These are phyloP conservation scores for Xylaria multiplex DNA, from an alignment of 2,329 filamentous ascomycete species.

Conservation along the genomic window DNA sequence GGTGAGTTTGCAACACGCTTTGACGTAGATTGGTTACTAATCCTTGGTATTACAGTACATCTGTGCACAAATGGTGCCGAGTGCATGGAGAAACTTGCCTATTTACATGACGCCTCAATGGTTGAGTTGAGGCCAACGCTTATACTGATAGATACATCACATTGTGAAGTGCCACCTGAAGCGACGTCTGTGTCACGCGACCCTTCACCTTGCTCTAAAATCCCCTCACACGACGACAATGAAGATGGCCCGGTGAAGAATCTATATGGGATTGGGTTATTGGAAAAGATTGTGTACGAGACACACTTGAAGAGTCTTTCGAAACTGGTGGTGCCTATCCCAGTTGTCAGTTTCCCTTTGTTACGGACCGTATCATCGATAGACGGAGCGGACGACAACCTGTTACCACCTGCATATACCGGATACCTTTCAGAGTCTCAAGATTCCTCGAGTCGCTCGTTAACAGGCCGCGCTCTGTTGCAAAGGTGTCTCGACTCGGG, in stretches of 20 bases:
- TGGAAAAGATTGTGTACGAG: slow-evolving; percentile 68
- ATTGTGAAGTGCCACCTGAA: slow-evolving; percentile 58
- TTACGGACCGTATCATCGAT: slow-evolving; percentile 46
- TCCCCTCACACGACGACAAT: slow-evolving; percentile 50
- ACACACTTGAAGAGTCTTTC: slow-evolving; percentile 65
- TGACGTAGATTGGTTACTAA: slow-evolving; percentile 23
- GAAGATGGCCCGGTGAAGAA: slow-evolving; percentile 58
- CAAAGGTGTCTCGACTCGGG: slow-evolving; percentile 84
- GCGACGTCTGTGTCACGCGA: slow-evolving; percentile 52
- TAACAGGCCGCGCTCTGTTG: slow-evolving; percentile 60
- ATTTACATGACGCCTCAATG: slow-evolving; percentile 63
- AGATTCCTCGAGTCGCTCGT: slow-evolving; percentile 48
- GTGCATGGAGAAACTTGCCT: slow-evolving; percentile 63
- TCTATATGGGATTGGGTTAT: slow-evolving; percentile 64
- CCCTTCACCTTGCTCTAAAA: slow-evolving; percentile 57
- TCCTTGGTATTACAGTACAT: slow-evolving; percentile 55
- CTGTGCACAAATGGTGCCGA: slow-evolving; percentile 63
- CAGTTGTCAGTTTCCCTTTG: slow-evolving; percentile 58
- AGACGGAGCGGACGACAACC: slow-evolving; percentile 46
- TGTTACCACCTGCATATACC: slow-evolving; percentile 39
- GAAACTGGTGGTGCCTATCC: slow-evolving; percentile 66
- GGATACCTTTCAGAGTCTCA: slow-evolving; percentile 42
- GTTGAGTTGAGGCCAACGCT: slow-evolving; percentile 65
- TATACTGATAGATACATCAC: slow-evolving; percentile 66
- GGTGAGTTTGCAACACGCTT: slow-evolving; percentile 54